A percentile compares a stretch with the other conserved stretches of the same genome.
Evolutionary conservation across 441 rosid genomes (phyloP).

Genomic region (Syzygium malaccense): DNA sequence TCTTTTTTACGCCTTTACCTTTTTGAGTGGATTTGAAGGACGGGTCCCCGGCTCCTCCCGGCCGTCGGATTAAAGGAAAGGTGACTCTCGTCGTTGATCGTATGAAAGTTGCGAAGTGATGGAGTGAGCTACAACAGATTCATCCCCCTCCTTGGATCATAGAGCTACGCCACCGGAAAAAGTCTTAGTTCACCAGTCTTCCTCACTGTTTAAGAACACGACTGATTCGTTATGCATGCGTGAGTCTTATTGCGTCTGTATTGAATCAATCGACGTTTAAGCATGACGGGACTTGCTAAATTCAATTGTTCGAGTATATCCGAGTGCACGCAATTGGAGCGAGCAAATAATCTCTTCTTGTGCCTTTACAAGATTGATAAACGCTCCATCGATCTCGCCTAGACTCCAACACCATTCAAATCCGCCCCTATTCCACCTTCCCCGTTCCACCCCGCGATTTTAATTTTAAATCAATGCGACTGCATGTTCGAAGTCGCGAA

Average conservation of each 20-base stretch:
- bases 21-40: neutral
- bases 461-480: neutral
- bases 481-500: neutral
- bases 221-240: neutral
- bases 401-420: neutral
- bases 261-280: neutral
- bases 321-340: neutral
- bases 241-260: neutral
- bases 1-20: accelerated
- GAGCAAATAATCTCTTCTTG: neutral
- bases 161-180: neutral
- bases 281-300: neutral
- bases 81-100: neutral
- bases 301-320: neutral
- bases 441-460: neutral
- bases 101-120: neutral
- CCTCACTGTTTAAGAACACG: neutral
- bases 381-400: neutral
- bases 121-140: neutral
- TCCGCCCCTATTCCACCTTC: neutral
- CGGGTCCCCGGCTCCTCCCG: neutral
- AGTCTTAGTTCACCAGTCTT: neutral
- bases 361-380: neutral
- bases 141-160: neutral
- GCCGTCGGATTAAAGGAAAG: neutral